Conservation (phyloP, 2,329 filamentous ascomycete genomes). For the Alternaria longipes region DNA sequence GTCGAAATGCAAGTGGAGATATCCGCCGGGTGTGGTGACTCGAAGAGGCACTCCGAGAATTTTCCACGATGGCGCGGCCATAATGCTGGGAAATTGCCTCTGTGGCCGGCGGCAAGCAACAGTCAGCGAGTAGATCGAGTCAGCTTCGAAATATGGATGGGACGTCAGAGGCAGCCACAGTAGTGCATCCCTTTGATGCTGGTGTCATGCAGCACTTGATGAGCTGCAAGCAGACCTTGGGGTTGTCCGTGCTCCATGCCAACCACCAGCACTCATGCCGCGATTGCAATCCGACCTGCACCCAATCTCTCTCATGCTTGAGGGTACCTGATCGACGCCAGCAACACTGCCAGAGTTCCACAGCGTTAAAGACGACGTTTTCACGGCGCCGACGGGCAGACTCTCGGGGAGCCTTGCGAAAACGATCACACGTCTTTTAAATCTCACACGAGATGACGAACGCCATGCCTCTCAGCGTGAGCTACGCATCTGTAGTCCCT, state of each 20-base stretch:
- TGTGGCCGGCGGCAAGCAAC: constrained; percentile 27
- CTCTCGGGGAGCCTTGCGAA: constrained; percentile 8
- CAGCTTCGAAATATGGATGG: constrained; percentile 8
- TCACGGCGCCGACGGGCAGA: constrained; percentile 4
- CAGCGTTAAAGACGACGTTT: constrained; percentile 4
- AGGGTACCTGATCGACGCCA: constrained; percentile 13
- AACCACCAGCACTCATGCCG: neutral
- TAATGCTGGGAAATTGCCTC: constrained; percentile 24
- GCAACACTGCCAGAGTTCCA: constrained; percentile 20
- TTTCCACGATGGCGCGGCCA: constrained; percentile 30
- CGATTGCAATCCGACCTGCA: neutral
- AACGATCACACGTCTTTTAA: neutral
- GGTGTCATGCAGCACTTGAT: constrained; percentile 24
- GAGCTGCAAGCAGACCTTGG: constrained; percentile 12
- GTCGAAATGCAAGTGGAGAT: constrained; percentile 38
- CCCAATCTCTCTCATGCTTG: constrained; percentile 2
- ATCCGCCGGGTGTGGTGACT: constrained; percentile 39
- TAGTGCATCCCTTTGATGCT: constrained; percentile 19
- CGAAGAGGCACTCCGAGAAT: constrained; percentile 36
- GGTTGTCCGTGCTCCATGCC: constrained; percentile 25
- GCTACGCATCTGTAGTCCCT: constrained; percentile 11
- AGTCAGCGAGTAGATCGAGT: constrained; percentile 23
- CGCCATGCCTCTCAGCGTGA: constrained; percentile 2
- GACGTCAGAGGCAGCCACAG: constrained; percentile 24
- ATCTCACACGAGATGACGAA: constrained; percentile 9